Base-by-base conservation (phyloP, 208 protist species). In the Leishmania martiniquensis region DNA sequence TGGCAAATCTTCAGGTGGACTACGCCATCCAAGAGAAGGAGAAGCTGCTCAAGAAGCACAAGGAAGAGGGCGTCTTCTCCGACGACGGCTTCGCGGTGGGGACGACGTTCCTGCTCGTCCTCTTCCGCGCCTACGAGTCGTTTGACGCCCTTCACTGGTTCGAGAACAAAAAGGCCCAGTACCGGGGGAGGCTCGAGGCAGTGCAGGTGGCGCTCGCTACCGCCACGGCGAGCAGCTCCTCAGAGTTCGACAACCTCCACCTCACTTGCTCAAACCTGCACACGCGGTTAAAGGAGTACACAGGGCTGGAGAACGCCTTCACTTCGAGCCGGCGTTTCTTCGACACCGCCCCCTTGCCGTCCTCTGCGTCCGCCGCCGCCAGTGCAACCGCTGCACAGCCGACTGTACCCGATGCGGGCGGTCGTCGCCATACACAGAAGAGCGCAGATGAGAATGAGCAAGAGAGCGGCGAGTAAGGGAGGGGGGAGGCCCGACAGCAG, bases 11-110 rank as follows among this genome's bases (percentile, higher is more conserved):
- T 72, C 98, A 96, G 78, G 91, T 99, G 12, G 98, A 98, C 72
- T 81, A 96, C 59, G 97, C 99, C 69, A 88, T 99, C 39, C 85
- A 77, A 37, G 82, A 94, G 25, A 99, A 99, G 87, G 98, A 99
- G 51, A 94, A 96, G 73, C 85, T 99, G 39, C 82, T 90, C 20
- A 98, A 98, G 75, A 96, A 97, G 78, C 87, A 89, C n/a, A 95
- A 92, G 32, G 93, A 98, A 62, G 87, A 77, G 4, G 78, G 87
- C 57, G 51, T 92, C 51, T 99, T 99, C 82, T 96, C 91, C 0
- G 98, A 99, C 78, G 99, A 99, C 83, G 99, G 99, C 37, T 99
- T 99, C 88, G 97, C 98, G 3, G 91, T 99, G 39, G 98, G 97
- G 66, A 82, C 99, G 29, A 93, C 93, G 5, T 99, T 99, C 80